A percentile compares a stretch with the other conserved stretches of the same genome.
Evolutionary conservation across 768 basidiomycete species (phyloP).

Genomic region (Boletales sp.): DNA sequence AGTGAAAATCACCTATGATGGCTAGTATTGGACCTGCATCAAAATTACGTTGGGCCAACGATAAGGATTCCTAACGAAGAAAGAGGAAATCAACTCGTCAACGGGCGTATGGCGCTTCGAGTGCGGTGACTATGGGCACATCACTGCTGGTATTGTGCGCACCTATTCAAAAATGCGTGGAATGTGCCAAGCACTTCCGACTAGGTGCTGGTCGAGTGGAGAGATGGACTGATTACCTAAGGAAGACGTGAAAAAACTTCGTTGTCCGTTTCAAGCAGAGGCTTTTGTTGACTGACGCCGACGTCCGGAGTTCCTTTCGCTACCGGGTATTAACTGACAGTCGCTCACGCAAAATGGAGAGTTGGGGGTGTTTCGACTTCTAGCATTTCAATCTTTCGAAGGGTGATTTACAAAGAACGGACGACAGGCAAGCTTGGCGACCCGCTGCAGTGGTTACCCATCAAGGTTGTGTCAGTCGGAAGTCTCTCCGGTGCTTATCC

Average conservation of each 20-base stretch:
- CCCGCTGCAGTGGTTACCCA: no score
- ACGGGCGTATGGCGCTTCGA: constrained; percentile 9
- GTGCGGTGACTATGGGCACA: background rate
- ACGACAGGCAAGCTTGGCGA: constrained; percentile 11
- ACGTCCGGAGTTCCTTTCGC: constrained; percentile 7
- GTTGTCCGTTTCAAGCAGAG: background rate
- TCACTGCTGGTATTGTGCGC: no score
- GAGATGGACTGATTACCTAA: no score
- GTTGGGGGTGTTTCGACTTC: constrained; percentile 6
- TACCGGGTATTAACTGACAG: constrained; percentile 7
- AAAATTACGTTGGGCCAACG: constrained; percentile 3
- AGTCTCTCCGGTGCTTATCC: constrained; percentile 7
- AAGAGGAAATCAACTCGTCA: constrained; percentile 6
- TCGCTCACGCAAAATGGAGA: constrained; percentile 16
- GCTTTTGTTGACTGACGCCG: background rate
- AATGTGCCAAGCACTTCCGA: no score
- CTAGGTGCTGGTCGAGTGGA: no score
- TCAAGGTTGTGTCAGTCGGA: background rate
- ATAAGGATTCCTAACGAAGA: constrained; percentile 6
- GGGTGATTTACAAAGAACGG: constrained; percentile 18
- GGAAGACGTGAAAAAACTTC: constrained; percentile 2
- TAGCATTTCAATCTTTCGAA: constrained; percentile 12
- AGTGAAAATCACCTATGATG: background rate
- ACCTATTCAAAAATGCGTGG: no score
- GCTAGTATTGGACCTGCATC: background rate